Evolutionary conservation across 805 yeast species (phyloP), one percentile per base, ranked within the genome.

Genomic region (Tetrapisispora nanseiensis): DNA sequence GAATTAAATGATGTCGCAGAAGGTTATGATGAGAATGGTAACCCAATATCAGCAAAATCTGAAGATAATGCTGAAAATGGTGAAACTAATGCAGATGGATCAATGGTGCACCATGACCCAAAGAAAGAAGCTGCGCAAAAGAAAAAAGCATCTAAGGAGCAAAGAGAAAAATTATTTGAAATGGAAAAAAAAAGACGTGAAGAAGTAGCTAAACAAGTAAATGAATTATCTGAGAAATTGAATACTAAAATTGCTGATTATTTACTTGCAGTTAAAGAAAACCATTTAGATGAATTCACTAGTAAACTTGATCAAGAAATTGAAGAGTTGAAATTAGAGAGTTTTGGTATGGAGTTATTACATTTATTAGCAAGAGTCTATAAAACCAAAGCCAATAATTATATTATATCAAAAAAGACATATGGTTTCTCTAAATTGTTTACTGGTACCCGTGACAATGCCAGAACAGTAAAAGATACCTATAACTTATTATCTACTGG

Each of bases 261-360:
- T 47, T 53, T 66, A 11, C 63, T 69, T 24, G 73, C 80, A 4
- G 66, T 65, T 15, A 67, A 69, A 39, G 70, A 71, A 23, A 57
- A 73, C 23, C 75, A 78, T 13, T 56, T 76, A 30, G 63, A 61
- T 7, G 70, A 69, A 6, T 82, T 75, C 55, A 64, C 60, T n/a
- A 52, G 54, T 11, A 76, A 77, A 50, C 66, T 84, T 23, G 62
- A 66, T 31, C 66, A 68, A 42, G 92, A 84, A 56, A 75, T 83
- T 34, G 89, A 83, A 51, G 83, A 83, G 47, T 68, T 92, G 57
- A 92, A 92, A 62, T 76, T 86, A 73, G 98, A 92, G 69, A 85
- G 95, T 41, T 92, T 92, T 66, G 99, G 99, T 12, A 65, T 90
- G 39, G 95, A 90, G 63, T 70, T 92, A 39, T 67, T 90, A 49